These are phyloP conservation scores for Russula olivacea DNA, from an alignment of 768 basidiomycete genomes.

Conservation along the genomic window DNA sequence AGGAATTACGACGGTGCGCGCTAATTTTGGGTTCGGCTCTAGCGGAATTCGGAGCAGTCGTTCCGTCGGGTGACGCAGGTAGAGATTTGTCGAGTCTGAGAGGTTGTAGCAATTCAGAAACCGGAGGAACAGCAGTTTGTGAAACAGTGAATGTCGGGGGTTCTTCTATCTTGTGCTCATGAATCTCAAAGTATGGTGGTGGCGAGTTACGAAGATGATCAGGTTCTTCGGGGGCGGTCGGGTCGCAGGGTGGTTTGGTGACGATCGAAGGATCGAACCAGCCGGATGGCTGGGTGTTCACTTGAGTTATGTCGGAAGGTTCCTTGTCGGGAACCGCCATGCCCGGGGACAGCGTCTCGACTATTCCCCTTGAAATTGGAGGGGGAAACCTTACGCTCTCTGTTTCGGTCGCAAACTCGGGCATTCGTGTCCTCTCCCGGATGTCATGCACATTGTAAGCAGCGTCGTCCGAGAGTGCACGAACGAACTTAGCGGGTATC, in stretches of 20 bases:
- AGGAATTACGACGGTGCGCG: slow-evolving; percentile 10
- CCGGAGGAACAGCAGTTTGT: not conserved
- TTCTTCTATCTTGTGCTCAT: not conserved
- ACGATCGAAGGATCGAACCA: slow-evolving; percentile 5
- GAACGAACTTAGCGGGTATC: slow-evolving; percentile 71
- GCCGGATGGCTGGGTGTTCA: not conserved
- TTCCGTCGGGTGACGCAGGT: slow-evolving; percentile 16
- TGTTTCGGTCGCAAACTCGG: slow-evolving; percentile 43
- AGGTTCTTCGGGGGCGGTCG: not conserved
- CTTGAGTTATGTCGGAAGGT: slow-evolving; percentile 1
- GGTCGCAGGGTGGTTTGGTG: not conserved
- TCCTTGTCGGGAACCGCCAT: slow-evolving; percentile 5
- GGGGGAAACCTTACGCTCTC: slow-evolving; percentile 39
- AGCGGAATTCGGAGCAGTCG: slow-evolving; percentile 1
- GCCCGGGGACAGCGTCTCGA: slow-evolving; percentile 10
- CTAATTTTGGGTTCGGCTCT: not conserved
- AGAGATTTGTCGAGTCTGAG: slow-evolving; percentile 21
- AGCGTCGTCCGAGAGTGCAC: slow-evolving; percentile 46
- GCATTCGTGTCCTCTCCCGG: slow-evolving; percentile 37
- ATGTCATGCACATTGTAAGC: slow-evolving; percentile 43
- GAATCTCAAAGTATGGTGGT: not conserved
- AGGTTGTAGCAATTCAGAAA: slow-evolving; percentile 17
- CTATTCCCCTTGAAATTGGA: slow-evolving; percentile 27
- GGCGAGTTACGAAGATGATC: not conserved
- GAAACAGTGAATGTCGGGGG: not conserved